Evolutionary conservation across 306 rosid species (phyloP), one percentile per base, ranked within the genome.

Genomic region (Gastrolobium villosum): DNA sequence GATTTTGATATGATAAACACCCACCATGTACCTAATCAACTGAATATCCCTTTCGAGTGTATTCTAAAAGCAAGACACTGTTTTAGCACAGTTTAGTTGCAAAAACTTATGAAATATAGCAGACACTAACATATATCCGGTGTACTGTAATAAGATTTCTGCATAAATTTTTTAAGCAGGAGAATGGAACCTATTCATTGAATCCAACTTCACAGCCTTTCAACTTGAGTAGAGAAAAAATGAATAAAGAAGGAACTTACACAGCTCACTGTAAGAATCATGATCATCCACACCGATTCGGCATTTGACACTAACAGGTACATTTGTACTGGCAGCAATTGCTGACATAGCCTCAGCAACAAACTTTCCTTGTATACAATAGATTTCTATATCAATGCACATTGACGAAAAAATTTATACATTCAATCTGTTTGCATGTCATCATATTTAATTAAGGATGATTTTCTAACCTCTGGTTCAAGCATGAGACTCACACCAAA

Each of bases 281-380:
- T 86, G 94, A 81, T 89, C 90, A 53, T 95, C 98, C 52, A 95
- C 97, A 7, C 99, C 99, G 63, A 95, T 95, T 79, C 98, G 91
- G 87, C 99, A 92, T 75, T 92, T 95, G 60, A 95, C 97, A 60
- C 90, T 91, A 74, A 92, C 97, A 54, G 97, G 98, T 11, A 82
- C 96, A 76, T 91, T 77, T 43, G 98, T 92, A 50, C 81, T 90
- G n/a, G 94, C 87, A 72, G 99, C 98, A 84, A 95, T 92, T 59
- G 91, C 96, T 60, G 98, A 89, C 99, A 95, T 95, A 37, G 98
- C 97, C 73, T 92, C 91, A 3, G 89, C 99, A 77, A 95, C 99
- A 91, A 92, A 88, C 99, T 95, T 88, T 84, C 91, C 94, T 88
- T 81, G 87, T 75, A 82, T 70, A 87, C 79, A 83, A 67, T 82